These are phyloP conservation scores for Globisporangium cystogenes DNA, from an alignment of 352 stramenopile genomes.

Conservation along the genomic window DNA sequence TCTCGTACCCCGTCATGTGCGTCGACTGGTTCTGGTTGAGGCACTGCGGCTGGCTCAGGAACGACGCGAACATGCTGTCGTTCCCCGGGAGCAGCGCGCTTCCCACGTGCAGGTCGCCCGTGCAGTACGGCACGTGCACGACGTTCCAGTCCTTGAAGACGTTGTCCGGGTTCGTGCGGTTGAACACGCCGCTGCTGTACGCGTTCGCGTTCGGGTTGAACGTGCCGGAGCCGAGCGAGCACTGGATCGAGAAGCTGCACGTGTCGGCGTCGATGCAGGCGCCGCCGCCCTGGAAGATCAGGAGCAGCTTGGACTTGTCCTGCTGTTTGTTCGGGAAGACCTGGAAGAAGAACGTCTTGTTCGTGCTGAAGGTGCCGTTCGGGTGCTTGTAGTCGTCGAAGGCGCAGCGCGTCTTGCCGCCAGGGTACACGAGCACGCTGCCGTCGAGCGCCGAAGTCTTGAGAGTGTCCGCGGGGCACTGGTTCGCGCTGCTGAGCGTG, in stretches of 20 bases:
- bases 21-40: conserved; percentile 20
- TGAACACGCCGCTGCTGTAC: conserved; percentile 26
- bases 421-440: conserved; percentile 23
- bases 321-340: conserved; percentile 27
- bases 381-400: conserved; percentile 12
- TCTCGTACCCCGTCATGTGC: conserved; percentile 31
- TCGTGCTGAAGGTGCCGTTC: conserved; percentile 8
- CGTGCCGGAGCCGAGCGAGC: conserved; percentile 17
- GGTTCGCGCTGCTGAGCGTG: conserved; percentile 17
- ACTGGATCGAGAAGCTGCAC: conserved; percentile 35
- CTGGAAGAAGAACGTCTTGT: conserved; percentile 36
- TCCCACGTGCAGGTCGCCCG: conserved; percentile 37
- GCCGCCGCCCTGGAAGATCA: conserved; percentile 36
- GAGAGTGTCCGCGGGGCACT: conserved; percentile 22
- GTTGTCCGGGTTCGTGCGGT: conserved; percentile 30
- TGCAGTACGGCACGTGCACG: conserved; percentile 51
- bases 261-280: conserved; percentile 31
- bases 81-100: conserved; percentile 7
- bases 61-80: conserved; percentile 5
- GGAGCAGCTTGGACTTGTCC: conserved; percentile 28
- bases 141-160: conserved; percentile 46
- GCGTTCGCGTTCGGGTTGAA: conserved; percentile 25
- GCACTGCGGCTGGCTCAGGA: conserved; percentile 20
- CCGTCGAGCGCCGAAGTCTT: conserved; percentile 16
- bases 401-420: conserved; percentile 14